phyloP scores from a whole-genome alignment of 805 yeast genomes.

The Candida quercuum region DNA sequence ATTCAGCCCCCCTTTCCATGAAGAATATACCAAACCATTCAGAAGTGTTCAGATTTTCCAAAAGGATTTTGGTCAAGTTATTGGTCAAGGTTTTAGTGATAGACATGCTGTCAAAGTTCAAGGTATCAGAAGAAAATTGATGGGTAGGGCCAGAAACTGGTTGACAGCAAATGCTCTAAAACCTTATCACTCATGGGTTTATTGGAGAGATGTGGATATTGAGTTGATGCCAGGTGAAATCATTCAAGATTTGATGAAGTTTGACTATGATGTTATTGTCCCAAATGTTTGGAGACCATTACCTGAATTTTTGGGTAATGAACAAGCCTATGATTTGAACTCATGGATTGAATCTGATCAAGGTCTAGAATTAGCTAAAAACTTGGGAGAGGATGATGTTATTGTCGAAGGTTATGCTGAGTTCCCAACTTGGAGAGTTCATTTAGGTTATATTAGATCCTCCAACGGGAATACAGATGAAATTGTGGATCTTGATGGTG shows the following conservation, averaged over 20 bases:
- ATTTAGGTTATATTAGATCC: conserved; percentile 67
- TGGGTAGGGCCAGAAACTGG: conserved; percentile 90
- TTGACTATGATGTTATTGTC: conserved; percentile 63
- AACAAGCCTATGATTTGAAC: conserved; percentile 93
- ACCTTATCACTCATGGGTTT: conserved; percentile 87
- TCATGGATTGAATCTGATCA: conserved; percentile 91
- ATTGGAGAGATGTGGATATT: conserved; percentile 86
- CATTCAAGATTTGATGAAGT: conserved; percentile 67
- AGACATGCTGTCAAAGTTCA: conserved; percentile 83
- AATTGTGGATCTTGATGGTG: conserved; percentile 72
- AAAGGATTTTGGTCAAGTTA: conserved; percentile 77
- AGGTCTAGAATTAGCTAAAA: conserved; percentile 61
- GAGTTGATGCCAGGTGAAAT: conserved; percentile 79
- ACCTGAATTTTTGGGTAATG: conserved; percentile 84
- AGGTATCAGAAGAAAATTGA: conserved; percentile 75
- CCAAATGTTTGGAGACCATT: conserved; percentile 97
- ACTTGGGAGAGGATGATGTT: conserved; percentile 72
- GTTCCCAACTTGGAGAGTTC: conserved; percentile 82
- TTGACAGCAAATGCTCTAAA: conserved; percentile 64
- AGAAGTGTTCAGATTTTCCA: conserved; percentile 74
- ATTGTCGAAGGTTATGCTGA: conserved; percentile 87
- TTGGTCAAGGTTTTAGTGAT: conserved; percentile 82
- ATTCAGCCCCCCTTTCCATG: conserved; percentile 62
- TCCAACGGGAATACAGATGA: conserved; percentile 55
- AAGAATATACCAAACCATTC: conserved; percentile 61